These are phyloP conservation scores for Podila clonocystis DNA, from an alignment of 192 early-diverging fungal species.

Conservation along the genomic window DNA sequence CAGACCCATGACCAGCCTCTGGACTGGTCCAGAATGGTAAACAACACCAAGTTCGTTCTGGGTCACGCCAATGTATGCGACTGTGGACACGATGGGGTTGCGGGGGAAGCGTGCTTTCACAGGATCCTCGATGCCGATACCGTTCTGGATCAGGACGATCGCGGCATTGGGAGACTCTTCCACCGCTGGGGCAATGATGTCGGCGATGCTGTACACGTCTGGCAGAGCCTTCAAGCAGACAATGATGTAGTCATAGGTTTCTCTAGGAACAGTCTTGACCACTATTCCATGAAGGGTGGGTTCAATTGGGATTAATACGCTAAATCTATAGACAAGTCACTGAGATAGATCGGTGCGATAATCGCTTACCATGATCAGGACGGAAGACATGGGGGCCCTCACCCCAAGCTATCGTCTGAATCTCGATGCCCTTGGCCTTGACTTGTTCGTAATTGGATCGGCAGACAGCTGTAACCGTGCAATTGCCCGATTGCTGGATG, in stretches of 20 bases:
- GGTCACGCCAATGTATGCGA: conserved; percentile 72
- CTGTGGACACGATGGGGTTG: conserved; percentile 67
- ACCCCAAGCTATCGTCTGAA: conserved; percentile 66
- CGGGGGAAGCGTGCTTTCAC: conserved; percentile 65
- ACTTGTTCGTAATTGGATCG: conserved; percentile 73
- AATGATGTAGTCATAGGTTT: conserved; percentile 66
- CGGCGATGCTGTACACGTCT: conserved; percentile 62
- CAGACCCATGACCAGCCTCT: conserved; percentile 51
- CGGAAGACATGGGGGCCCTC: conserved; percentile 58
- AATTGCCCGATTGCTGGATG: conserved; percentile 60
- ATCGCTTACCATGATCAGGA: conserved; percentile 57
- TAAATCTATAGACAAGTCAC: not conserved
- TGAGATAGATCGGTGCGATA: not conserved
- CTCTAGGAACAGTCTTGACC: conserved; percentile 55
- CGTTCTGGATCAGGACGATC: conserved; percentile 80
- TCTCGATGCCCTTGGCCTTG: conserved; percentile 60
- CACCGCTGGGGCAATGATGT: conserved; percentile 63
- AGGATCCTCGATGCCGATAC: conserved; percentile 72
- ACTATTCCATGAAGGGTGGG: conserved; percentile 5
- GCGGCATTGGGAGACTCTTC: conserved; percentile 58
- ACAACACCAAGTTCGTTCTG: conserved; percentile 65
- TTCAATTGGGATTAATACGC: not conserved
- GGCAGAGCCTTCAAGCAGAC: conserved; percentile 78
- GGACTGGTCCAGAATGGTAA: conserved; percentile 54
- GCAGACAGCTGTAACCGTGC: conserved; percentile 67